A percentile compares a stretch with the other conserved stretches of the same genome.
phyloP scores from a whole-genome alignment of 2,329 filamentous ascomycete genomes.

The Verticillium longisporum region DNA sequence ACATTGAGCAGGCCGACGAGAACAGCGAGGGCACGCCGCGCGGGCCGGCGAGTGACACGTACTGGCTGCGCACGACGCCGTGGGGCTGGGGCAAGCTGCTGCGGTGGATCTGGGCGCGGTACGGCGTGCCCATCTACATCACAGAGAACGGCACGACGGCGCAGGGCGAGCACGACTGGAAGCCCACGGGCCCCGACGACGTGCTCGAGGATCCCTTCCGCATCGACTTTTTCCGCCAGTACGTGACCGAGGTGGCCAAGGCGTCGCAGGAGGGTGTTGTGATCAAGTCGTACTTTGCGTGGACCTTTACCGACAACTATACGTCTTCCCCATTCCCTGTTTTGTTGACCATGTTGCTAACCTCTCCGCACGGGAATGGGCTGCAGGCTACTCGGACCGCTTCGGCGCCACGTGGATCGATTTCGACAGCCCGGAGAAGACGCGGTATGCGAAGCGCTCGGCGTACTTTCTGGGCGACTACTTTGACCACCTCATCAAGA shows the following conservation, averaged over 20 bases:
- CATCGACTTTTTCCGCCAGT: conserved; percentile 69
- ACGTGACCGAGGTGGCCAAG: conserved; percentile 72
- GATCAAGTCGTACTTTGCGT: conserved; percentile 74
- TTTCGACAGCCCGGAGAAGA: conserved; percentile 25
- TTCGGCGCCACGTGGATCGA: conserved; percentile 34
- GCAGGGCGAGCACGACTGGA: conserved; percentile 69
- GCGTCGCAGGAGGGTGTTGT: conserved; percentile 65
- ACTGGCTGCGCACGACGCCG: conserved; percentile 73
- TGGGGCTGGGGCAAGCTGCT: conserved; percentile 71
- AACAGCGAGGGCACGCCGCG: conserved; percentile 68
- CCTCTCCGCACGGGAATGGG: conserved; percentile 28
- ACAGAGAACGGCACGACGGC: conserved; percentile 85
- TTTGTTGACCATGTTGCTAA: background rate
- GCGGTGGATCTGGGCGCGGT: conserved; percentile 70
- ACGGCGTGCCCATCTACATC: conserved; percentile 69
- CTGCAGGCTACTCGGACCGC: conserved; percentile 29
- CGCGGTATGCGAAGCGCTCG: conserved; percentile 25
- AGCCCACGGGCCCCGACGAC: conserved; percentile 29
- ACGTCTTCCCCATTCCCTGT: background rate
- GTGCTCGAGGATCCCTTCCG: conserved; percentile 79
- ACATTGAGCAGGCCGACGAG: conserved; percentile 65
- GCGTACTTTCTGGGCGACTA: conserved; percentile 21
- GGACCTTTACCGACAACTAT: conserved; percentile 82
- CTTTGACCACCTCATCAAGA: conserved; percentile 19
- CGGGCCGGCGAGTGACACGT: conserved; percentile 73